Evolutionary conservation across 805 yeast genomes (phyloP).

Genomic region (Yarrowia sp.): DNA sequence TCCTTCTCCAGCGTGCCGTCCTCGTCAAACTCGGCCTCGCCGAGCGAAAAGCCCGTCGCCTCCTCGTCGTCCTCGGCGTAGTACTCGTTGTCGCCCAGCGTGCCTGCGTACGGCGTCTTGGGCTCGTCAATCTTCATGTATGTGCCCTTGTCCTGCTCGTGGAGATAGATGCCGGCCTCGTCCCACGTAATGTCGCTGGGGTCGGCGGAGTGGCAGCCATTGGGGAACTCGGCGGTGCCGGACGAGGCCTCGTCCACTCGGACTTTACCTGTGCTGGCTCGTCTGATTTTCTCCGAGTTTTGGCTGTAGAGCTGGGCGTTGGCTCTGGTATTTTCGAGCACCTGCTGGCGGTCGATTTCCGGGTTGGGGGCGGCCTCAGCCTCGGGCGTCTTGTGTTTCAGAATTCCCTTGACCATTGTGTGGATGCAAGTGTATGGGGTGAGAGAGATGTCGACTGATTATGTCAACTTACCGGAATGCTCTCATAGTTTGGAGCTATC

Average conservation of each 20-base stretch:
- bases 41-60: constrained; percentile 41
- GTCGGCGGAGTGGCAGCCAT: not conserved
- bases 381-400: constrained; percentile 9
- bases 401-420: constrained; percentile 22
- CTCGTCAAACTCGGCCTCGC: constrained; percentile 35
- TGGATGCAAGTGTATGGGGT: not conserved
- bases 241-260: constrained; percentile 23
- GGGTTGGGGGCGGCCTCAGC: not conserved
- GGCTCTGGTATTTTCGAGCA: constrained; percentile 71
- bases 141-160: constrained; percentile 70
- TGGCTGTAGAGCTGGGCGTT: constrained; percentile 51
- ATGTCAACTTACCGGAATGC: not conserved
- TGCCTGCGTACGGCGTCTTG: constrained; percentile 92
- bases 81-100: constrained; percentile 65
- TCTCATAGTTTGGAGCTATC: no score
- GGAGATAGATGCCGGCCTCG: constrained; percentile 66
- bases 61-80: constrained; percentile 66
- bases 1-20: constrained; percentile 33
- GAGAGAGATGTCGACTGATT: not conserved
- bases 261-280: constrained; percentile 27
- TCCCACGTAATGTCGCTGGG: constrained; percentile 71
- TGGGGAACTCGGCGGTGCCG: not conserved
- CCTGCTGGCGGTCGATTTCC: constrained; percentile 56
- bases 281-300: constrained; percentile 30
- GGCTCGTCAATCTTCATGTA: constrained; percentile 91